Evolutionary conservation across 441 rosid species (phyloP).

Genomic region (Syzygium syzygioides): DNA sequence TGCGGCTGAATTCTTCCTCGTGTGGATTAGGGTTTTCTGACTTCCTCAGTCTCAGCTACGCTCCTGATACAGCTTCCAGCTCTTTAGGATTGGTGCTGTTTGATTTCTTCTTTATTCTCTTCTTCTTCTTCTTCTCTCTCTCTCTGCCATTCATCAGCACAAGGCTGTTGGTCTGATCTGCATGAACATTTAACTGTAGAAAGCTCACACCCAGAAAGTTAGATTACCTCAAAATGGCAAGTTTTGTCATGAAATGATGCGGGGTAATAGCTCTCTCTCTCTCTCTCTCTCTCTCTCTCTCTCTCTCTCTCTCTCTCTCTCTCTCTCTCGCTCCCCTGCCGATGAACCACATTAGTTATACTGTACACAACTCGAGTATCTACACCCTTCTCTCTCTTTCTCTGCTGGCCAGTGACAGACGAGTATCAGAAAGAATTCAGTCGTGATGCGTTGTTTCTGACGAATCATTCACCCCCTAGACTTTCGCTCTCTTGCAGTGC

Average conservation of each 20-base stretch:
- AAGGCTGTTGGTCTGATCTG: not conserved
- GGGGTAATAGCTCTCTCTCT: not conserved
- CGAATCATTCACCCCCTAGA: not conserved
- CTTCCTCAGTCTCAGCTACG: not conserved
- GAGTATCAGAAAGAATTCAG: not conserved
- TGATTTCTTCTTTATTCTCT: not conserved
- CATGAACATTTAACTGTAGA: not conserved
- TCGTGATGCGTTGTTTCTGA: not conserved
- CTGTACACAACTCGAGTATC: not conserved
- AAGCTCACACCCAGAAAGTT: not conserved
- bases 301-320: rapidly evolving
- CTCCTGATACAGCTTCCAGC: not conserved
- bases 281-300: not conserved
- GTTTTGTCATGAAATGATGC: not conserved
- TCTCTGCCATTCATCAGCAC: not conserved
- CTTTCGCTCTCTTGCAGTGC: not conserved
- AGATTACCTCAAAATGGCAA: not conserved
- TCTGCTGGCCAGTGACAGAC: not conserved
- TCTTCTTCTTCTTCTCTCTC: not conserved
- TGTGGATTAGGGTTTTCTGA: not conserved
- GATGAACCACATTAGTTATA: not conserved
- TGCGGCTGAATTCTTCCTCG: not conserved
- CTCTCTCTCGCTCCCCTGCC: not conserved
- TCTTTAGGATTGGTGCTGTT: not conserved
- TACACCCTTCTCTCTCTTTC: not conserved